A percentile compares a stretch with the other conserved stretches of the same genome.
Conservation (phyloP, 352 stramenopile genomes). For the Globisporangium canariense region DNA sequence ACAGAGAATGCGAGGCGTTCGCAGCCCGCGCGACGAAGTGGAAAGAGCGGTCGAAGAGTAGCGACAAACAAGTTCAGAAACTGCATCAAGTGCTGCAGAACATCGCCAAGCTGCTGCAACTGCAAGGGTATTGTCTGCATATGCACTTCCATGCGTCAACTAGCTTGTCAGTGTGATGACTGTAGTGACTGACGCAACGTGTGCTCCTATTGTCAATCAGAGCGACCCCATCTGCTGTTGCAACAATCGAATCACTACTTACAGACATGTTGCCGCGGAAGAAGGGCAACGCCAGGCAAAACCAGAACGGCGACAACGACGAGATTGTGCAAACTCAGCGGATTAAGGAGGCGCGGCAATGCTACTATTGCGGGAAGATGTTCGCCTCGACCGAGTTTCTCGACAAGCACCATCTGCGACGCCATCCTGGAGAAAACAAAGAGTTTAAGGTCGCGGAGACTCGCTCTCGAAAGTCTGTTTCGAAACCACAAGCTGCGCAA, state of each 20-base stretch:
- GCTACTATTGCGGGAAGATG: conserved; percentile 60
- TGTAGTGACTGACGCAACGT: not conserved
- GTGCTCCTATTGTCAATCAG: conserved; percentile 16
- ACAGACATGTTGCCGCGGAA: conserved; percentile 37
- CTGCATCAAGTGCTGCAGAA: conserved; percentile 75
- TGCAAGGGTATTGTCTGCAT: conserved; percentile 42
- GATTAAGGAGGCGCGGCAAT: conserved; percentile 48
- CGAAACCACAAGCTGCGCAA: conserved; percentile 7
- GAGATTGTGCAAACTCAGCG: not conserved
- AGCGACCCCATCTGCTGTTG: conserved; percentile 49
- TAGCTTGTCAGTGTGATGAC: too few relatives aligned
- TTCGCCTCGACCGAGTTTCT: conserved; percentile 63
- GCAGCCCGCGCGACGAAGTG: conserved; percentile 40
- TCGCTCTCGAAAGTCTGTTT: not conserved
- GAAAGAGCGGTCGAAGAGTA: conserved; percentile 42
- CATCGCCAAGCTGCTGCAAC: conserved; percentile 68
- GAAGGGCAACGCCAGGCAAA: conserved; percentile 5
- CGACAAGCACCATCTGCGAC: conserved; percentile 53
- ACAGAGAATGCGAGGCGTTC: conserved; percentile 43
- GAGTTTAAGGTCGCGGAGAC: conserved; percentile 12
- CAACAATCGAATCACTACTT: conserved; percentile 55
- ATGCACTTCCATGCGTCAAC: not conserved
- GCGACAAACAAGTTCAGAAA: conserved; percentile 64
- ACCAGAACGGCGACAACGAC: conserved; percentile 9
- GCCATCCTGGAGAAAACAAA: conserved; percentile 35